phyloP scores from a whole-genome alignment of 2,329 filamentous ascomycete genomes.

The Fusarium incarnatum region DNA sequence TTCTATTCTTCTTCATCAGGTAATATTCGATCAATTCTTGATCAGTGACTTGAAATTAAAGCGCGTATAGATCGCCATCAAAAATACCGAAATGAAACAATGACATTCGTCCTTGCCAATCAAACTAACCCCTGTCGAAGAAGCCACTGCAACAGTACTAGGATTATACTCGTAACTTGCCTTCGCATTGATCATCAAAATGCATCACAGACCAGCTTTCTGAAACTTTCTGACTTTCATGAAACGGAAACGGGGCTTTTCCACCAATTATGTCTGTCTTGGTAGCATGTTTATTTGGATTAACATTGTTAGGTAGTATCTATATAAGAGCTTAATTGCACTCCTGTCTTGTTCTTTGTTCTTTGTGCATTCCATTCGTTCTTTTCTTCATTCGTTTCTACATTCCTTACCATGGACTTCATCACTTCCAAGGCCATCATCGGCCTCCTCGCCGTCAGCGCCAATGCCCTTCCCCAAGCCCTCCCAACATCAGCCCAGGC shows the following conservation, averaged over 20 bases:
- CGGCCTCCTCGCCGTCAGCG: conserved; percentile 28
- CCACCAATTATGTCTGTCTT: conserved; percentile 15
- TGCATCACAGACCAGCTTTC: background rate
- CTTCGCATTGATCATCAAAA: background rate
- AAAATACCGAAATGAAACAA: conserved; percentile 11
- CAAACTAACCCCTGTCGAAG: conserved; percentile 5
- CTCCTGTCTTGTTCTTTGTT: background rate
- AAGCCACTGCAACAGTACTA: background rate
- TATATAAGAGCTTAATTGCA: conserved; percentile 3
- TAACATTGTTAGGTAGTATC: background rate
- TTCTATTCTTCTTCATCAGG: too few species aligned
- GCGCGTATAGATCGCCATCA: background rate
- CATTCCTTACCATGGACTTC: conserved; percentile 28
- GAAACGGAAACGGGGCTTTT: conserved; percentile 19
- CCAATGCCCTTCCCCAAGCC: conserved; percentile 33
- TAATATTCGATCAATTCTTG: background rate
- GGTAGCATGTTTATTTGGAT: background rate
- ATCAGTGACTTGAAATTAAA: too few species aligned
- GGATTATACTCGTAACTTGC: background rate
- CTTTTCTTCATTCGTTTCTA: background rate
- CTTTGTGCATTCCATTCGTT: background rate
- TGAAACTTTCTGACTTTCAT: conserved; percentile 12
- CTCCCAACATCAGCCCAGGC: conserved; percentile 9
- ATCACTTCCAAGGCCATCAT: conserved; percentile 24
- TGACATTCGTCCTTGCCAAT: conserved; percentile 9